Percentiles rank a stretch among this genome's conserved stretches.
Conservation (phyloP, 495 filamentous ascomycete species). For the Lepraria neglecta region DNA sequence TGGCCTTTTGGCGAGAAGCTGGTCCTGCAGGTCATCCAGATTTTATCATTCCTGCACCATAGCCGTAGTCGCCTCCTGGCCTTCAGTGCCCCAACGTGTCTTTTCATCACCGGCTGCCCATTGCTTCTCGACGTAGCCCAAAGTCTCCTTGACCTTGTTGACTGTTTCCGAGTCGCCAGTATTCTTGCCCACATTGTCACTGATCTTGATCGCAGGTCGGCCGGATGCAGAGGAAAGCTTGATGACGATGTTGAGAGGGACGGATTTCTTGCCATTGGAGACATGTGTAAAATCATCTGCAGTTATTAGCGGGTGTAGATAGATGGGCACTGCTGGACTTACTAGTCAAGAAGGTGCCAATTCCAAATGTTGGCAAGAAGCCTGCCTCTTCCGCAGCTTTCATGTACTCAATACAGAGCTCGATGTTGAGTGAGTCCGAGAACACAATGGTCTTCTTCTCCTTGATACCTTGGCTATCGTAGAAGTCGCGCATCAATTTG, state of each 20-base stretch:
- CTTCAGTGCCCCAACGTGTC: conserved; percentile 60
- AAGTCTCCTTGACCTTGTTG: conserved; percentile 68
- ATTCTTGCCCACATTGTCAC: conserved; percentile 94
- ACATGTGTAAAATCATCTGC: conserved; percentile 70
- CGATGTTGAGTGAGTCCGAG: conserved; percentile 88
- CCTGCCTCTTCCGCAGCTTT: conserved; percentile 67
- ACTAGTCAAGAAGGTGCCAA: conserved; percentile 93
- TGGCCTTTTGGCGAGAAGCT: too few relatives aligned
- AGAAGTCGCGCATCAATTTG: conserved; percentile 78
- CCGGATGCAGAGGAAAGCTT: conserved; percentile 82
- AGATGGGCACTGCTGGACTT: conserved; percentile 26
- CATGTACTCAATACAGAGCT: conserved; percentile 86
- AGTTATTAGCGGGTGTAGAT: conserved; percentile 10
- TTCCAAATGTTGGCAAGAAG: conserved; percentile 80
- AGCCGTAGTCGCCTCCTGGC: conserved; percentile 9
- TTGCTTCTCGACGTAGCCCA: conserved; percentile 78
- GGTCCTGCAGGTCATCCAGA: background rate
- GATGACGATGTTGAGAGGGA: conserved; percentile 96
- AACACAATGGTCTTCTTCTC: conserved; percentile 93
- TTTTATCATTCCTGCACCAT: conserved; percentile 6
- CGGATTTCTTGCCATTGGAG: conserved; percentile 69
- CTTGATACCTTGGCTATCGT: conserved; percentile 65
- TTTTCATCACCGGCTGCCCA: conserved; percentile 84
- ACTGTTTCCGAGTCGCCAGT: conserved; percentile 79
- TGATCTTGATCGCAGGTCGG: conserved; percentile 86